Conservation (phyloP, 495 filamentous ascomycete species). For the Penicillium subrubescens region DNA sequence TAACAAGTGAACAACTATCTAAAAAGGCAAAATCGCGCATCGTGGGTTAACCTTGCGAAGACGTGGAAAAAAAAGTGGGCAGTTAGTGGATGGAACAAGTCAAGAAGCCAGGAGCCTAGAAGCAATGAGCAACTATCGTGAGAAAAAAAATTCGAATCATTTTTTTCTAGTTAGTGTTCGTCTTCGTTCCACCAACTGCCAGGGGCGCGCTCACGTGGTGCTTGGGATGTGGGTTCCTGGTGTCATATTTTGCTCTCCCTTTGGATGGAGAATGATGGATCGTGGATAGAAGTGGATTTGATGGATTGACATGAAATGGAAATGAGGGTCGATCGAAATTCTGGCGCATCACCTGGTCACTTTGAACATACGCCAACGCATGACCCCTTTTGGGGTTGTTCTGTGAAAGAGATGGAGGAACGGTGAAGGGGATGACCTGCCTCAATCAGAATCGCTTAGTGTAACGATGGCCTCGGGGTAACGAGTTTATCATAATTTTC, state of each 20-base stretch:
- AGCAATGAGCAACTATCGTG: background rate
- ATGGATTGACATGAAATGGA: background rate
- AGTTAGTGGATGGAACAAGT: background rate
- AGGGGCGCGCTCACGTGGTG: constrained; percentile 35
- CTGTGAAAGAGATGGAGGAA: background rate
- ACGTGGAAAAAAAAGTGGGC: background rate
- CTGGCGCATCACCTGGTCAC: constrained; percentile 8
- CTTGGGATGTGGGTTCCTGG: constrained; percentile 18
- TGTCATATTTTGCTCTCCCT: constrained; percentile 13
- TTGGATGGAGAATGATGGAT: background rate
- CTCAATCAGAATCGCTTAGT: background rate
- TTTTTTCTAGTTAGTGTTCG: background rate
- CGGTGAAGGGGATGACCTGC: background rate
- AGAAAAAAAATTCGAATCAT: background rate
- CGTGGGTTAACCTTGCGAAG: background rate
- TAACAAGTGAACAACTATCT: background rate
- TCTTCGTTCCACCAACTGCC: constrained; percentile 25
- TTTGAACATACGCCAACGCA: constrained; percentile 4
- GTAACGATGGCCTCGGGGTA: background rate
- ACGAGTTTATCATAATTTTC: background rate
- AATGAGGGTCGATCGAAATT: constrained; percentile 6
- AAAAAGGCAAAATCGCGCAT: background rate
- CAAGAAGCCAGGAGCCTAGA: too few species aligned
- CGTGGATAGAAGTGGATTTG: background rate
- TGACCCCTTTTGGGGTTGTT: background rate